Evolutionary conservation across 192 early-diverging fungal species (phyloP), one percentile per base, ranked within the genome.

Genomic region (Linnemannia elongata): DNA sequence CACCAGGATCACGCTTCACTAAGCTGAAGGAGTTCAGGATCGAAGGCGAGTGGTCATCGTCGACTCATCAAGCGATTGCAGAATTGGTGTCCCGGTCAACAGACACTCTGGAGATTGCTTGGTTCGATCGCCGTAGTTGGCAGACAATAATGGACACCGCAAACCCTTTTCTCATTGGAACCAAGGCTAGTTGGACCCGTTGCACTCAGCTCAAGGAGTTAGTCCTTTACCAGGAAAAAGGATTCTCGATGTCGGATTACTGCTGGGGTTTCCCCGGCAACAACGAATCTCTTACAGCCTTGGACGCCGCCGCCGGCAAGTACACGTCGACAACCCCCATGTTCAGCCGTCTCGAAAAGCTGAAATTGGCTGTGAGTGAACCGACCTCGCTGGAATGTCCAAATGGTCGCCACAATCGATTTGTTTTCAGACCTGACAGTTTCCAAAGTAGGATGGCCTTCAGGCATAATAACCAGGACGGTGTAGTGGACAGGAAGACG

Each of bases 11-110:
- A 6, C 38, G n/a, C 42, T 71, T 71, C 10, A 10, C 39, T 4
- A 71, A 71, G 18, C 38, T 71, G 20, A 71, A 41, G 38, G 69
- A 71, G 69, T 71, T 71, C 38, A 71, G 69, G 69, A 42, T 71
- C 36, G 69, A 71, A 24, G 39, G 69, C 20, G 39, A 71, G 22
- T 71, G 36, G 69, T 17, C 38, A 39, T 3, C 27, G 2, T 71
- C 69, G 20, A 41, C 20, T 5, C 38, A 42, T 22, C 38, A 1
- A 7, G 38, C 36, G 35, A 41, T 71, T 24, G 39, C 69, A 41
- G 36, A 35, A 42, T 71, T 71, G 18, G 38, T 71, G 15, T 71
- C 38, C 13, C 36, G 69, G 22, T 42, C 38, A 20, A 35, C 33
- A 24, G 69, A 5, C 22, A 71, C 38, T 71, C 36, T 71, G 38